Conservation (phyloP, 345 rosid species). For the Eutrema yunnanense region DNA sequence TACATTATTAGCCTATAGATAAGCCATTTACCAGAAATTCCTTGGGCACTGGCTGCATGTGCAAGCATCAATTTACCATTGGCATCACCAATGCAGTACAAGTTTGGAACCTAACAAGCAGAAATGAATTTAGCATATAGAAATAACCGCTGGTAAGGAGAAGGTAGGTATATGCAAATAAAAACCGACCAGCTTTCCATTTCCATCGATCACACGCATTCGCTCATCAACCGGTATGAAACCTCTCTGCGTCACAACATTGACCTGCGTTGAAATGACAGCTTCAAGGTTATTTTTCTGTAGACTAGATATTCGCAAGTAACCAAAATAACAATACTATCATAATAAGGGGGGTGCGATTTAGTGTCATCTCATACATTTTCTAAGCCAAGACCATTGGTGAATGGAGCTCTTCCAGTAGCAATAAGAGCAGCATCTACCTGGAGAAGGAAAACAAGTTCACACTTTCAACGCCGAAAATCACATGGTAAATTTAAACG, state of each 20-base stretch:
- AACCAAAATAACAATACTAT: neutral
- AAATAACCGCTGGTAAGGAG: neutral
- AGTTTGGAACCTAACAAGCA: conserved; percentile 63
- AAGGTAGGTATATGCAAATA: neutral
- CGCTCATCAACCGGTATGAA: conserved; percentile 90
- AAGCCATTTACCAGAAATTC: conserved; percentile 71
- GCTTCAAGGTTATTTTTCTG: conserved; percentile 6
- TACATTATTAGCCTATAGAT: neutral
- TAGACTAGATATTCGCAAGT: neutral
- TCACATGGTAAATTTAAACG: neutral
- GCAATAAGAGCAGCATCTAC: conserved; percentile 98
- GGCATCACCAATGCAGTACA: conserved; percentile 92
- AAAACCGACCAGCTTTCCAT: conserved; percentile 62
- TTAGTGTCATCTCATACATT: conserved; percentile 44
- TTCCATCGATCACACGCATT: conserved; percentile 80
- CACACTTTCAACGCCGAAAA: neutral
- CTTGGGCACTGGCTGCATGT: conserved; percentile 99
- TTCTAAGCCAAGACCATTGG: conserved; percentile 95
- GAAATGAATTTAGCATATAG: conserved; percentile 5
- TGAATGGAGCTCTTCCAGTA: conserved; percentile 99
- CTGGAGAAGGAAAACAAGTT: conserved; percentile 36
- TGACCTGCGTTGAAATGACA: conserved; percentile 47
- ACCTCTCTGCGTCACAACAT: conserved; percentile 84
- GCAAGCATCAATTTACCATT: conserved; percentile 99
- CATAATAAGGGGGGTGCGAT: neutral